phyloP scores from a whole-genome alignment of 805 yeast species.

The Millerozyma miso region DNA sequence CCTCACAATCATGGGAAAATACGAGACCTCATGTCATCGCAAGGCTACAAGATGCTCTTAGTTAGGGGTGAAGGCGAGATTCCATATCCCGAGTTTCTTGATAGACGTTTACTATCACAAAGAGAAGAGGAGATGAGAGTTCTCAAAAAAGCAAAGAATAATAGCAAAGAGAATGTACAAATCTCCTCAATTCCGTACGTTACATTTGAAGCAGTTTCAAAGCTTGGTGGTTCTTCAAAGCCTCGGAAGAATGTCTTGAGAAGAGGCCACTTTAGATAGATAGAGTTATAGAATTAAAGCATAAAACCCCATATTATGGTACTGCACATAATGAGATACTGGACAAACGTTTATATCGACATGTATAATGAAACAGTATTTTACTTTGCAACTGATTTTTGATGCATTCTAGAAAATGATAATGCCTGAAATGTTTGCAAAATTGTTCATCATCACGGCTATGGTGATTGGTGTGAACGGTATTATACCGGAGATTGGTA shows the following conservation, averaged over 20 bases:
- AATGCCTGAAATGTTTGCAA: background rate
- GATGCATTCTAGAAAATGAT: background rate
- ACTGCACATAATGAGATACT: background rate
- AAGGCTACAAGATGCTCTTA: slow-evolving; percentile 34
- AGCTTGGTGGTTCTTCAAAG: slow-evolving; percentile 55
- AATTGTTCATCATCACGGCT: background rate
- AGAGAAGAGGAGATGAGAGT: slow-evolving; percentile 16
- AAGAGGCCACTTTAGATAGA: slow-evolving; percentile 15
- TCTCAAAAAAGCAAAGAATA: slow-evolving; percentile 13
- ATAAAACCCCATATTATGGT: background rate
- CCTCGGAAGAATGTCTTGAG: slow-evolving; percentile 53
- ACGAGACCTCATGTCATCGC: slow-evolving; percentile 14
- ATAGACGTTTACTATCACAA: slow-evolving; percentile 19
- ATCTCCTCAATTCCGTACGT: slow-evolving; percentile 38
- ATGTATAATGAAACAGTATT: background rate
- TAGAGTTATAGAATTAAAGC: background rate
- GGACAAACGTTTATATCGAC: background rate
- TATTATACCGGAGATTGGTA: slow-evolving; percentile 4
- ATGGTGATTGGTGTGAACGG: background rate
- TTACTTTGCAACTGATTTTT: background rate
- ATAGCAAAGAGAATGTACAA: slow-evolving; percentile 6
- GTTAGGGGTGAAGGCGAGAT: slow-evolving; percentile 63
- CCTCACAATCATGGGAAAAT: slow-evolving; percentile 7
- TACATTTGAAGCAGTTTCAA: slow-evolving; percentile 33
- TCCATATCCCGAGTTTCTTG: slow-evolving; percentile 53